These are phyloP conservation scores for Coprinellus aureogranulatus DNA, from an alignment of 768 basidiomycete species.

Conservation along the genomic window DNA sequence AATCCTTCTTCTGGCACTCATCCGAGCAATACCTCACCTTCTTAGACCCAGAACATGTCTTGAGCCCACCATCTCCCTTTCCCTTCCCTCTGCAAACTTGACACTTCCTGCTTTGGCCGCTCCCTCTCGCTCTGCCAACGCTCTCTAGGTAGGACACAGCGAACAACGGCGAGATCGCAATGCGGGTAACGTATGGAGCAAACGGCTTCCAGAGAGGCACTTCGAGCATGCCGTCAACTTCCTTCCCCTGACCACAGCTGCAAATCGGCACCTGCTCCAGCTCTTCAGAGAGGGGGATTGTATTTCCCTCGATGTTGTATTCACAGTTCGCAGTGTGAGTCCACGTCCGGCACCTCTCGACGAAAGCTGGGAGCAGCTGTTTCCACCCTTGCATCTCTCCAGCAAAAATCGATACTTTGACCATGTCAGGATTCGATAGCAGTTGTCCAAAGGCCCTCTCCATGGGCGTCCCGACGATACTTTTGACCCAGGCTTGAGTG, in stretches of 20 bases:
- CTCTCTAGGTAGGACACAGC: slow-evolving; percentile 47
- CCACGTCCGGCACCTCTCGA: slow-evolving; percentile 56
- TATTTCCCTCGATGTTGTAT: slow-evolving; percentile 27
- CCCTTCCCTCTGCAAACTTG: slow-evolving; percentile 1
- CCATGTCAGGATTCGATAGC: slow-evolving; percentile 10
- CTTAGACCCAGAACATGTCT: slow-evolving; percentile 5
- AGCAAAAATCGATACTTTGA: slow-evolving; percentile 16
- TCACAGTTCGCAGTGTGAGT: slow-evolving; percentile 46
- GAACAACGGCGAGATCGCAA: slow-evolving; percentile 55
- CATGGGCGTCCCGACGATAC: slow-evolving; percentile 14
- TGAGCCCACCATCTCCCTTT: neutral
- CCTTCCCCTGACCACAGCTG: slow-evolving; percentile 51
- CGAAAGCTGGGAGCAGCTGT: slow-evolving; percentile 46
- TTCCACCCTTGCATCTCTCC: slow-evolving; percentile 48
- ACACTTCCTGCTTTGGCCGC: neutral
- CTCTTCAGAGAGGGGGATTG: slow-evolving; percentile 38
- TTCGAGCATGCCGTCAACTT: slow-evolving; percentile 35
- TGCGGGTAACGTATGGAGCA: slow-evolving; percentile 44
- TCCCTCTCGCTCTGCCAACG: neutral
- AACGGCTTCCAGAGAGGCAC: slow-evolving; percentile 36
- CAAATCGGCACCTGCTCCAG: slow-evolving; percentile 45
- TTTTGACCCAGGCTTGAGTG: neutral
- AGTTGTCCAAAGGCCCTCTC: slow-evolving; percentile 14
- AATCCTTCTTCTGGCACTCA: slow-evolving; percentile 12
- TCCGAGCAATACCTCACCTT: slow-evolving; percentile 8